Evolutionary conservation across 108 stramenopile species (phyloP), one percentile per base, ranked within the genome.

Genomic region (Skeletonema menzelii): DNA sequence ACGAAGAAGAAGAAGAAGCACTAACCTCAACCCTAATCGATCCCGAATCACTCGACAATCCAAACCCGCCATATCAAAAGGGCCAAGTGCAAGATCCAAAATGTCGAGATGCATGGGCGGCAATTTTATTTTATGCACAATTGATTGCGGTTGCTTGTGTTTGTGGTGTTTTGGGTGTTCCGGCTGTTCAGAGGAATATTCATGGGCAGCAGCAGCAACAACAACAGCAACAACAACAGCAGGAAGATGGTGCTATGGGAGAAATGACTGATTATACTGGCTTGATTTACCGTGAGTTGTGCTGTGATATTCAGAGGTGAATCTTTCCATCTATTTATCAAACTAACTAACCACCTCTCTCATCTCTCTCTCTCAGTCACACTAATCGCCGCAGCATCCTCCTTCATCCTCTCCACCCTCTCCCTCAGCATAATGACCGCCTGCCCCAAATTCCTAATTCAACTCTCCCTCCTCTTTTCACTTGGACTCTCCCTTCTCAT

Each of bases 381-480:
- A 34, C 71, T 60, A 8, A 75, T 37, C 31, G 61, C 73, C 19
- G 61, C 59, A 61, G 65, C 42, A 7, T 57, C 57, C 46, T 67
- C 73, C 53, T 42, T 64, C 40, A 15, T 13, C 57, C 28, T 57
- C 32, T 75, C 73, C 47, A 60, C 80, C 5, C 20, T 85, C 14
- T 69, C 89, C 22, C 76, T 94, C 19, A n/a, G 49, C 26, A 44
- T 90, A 63, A 94, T 94, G 93, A 84, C 88, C 65, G 38, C 65
- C 15, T 85, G 79, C 66, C 86, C 89, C 28, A 77, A 75, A 38
- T 27, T 63, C 27, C 69, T 91, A 31, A 85, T 94, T 66, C 88
- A 94, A 56, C 60, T 82, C 10, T 80, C 86, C 2, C 76, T 94
- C 10, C 42, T 89, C 22, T 85, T 89, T 66, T 75, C 76, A 57